Evolutionary conservation across 768 basidiomycete genomes (phyloP).

Genomic region (Melanogaster broomeanus): DNA sequence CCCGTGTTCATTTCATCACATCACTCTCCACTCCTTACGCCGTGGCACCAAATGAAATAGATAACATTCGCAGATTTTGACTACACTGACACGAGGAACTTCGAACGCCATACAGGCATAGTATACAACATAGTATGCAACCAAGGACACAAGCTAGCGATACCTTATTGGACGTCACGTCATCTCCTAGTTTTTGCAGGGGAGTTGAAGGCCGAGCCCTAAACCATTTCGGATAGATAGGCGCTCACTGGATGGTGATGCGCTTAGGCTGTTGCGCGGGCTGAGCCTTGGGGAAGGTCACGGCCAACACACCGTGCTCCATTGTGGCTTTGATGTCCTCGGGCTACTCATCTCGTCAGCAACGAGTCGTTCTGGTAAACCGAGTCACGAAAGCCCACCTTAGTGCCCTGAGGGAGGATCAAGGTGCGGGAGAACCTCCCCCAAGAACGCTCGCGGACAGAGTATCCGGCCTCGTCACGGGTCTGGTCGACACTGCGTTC

Average conservation of each 20-base stretch:
- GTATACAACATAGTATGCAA: background rate
- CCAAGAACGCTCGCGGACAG: slow-evolving; percentile 45
- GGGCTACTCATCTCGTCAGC: slow-evolving; percentile 16
- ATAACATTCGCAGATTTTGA: background rate
- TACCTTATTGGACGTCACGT: background rate
- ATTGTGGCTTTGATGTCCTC: slow-evolving; percentile 44
- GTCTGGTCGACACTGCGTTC: slow-evolving; percentile 39
- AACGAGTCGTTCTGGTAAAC: background rate
- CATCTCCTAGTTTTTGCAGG: background rate
- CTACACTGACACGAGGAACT: no score
- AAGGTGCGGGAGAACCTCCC: slow-evolving; percentile 52
- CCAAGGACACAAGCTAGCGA: background rate
- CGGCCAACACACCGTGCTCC: slow-evolving; percentile 52
- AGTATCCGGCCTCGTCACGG: slow-evolving; percentile 36
- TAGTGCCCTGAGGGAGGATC: slow-evolving; percentile 48
- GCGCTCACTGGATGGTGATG: slow-evolving; percentile 34
- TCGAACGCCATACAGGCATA: no score
- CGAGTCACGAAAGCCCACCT: slow-evolving; percentile 35
- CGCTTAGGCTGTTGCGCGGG: slow-evolving; percentile 44
- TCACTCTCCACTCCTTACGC: background rate
- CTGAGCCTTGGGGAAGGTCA: slow-evolving; percentile 53
- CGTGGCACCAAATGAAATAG: background rate
- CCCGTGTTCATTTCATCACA: background rate
- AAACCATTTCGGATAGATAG: background rate
- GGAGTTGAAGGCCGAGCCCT: background rate